Evolutionary conservation across 225 moss, liverwort and hornwort species (phyloP).

Genomic region (Polytrichum formosum): DNA sequence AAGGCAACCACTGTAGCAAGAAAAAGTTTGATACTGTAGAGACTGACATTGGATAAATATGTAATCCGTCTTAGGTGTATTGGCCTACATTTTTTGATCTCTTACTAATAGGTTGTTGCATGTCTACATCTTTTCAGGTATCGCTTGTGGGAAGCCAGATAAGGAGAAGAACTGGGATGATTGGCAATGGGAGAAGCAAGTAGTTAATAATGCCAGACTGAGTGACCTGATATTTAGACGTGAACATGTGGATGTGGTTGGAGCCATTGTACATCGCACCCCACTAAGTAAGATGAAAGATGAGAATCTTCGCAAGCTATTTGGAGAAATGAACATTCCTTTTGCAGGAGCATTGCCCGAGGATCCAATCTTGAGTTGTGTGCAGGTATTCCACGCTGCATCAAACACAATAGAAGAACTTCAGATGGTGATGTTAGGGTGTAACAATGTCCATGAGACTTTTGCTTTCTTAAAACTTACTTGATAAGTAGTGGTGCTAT

Average conservation of each 20-base stretch:
- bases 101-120: too few species aligned
- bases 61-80: too few species aligned
- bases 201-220: slow-evolving; percentile 65
- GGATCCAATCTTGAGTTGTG: slow-evolving; percentile 70
- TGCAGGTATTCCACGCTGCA: slow-evolving; percentile 49
- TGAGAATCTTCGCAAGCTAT: slow-evolving; percentile 51
- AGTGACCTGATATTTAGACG: slow-evolving; percentile 69
- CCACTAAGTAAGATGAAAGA: slow-evolving; percentile 52
- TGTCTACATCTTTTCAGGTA: slow-evolving; percentile 26
- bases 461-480: too few species aligned
- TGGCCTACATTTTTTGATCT: too few species aligned
- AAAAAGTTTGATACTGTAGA: too few species aligned
- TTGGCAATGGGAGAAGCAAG: slow-evolving; percentile 70
- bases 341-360: slow-evolving; percentile 83
- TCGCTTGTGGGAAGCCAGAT: slow-evolving; percentile 43
- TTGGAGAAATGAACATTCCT: slow-evolving; percentile 53
- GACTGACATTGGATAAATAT: too few species aligned
- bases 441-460: too few species aligned
- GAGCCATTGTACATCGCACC: slow-evolving; percentile 72
- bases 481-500: too few species aligned
- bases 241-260: slow-evolving; percentile 82
- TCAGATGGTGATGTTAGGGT: too few species aligned
- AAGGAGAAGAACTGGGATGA: slow-evolving; percentile 39
- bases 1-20: too few species aligned
- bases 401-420: neutral